Evolutionary conservation across 208 protist species (phyloP), one percentile per base, ranked within the genome.

Genomic region (Crithidia bombi): DNA sequence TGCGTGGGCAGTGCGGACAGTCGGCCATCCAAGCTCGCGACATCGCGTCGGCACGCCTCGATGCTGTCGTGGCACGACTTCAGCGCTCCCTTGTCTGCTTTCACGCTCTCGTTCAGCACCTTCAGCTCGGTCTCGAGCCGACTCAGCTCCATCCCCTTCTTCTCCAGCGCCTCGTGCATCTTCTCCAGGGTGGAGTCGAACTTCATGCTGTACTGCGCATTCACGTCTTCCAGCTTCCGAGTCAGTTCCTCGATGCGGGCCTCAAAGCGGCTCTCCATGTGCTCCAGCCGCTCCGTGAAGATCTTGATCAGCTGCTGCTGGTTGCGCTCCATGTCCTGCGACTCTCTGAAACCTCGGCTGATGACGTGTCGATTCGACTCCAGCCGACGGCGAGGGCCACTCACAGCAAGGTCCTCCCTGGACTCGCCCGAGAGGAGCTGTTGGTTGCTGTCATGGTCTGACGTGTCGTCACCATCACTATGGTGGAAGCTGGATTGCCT

Each of bases 221-320:
- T 64, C 30, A 44, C 55, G 21, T 67, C 35, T 6, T 67, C 55
- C 59, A 78, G 23, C 52, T 68, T 69, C 15, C 12, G 19, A n/a
- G 67, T 54, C 47, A 67, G 23, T 49, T 59, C 32, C 10, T 61
- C 69, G 36, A 78, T 52, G 49, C 61, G 49, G 2, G 49, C 46
- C 52, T 72, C 57, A 38, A 65, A 69, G 33, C 62, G 47, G n/a
- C 39, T 64, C 28, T 80, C 71, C n/a, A 93, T 68, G 21, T 88
- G 51, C 32, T 65, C 57, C 25, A 93, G 64, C 39, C 70, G 68
- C 3, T 58, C 30, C 17, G 69, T 85, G 36, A 76, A 67, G 28
- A 81, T 89, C 56, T 92, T 89, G n/a, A 92, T 81, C 58, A 94
- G 83, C 65, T 89, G 63, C 35, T 91, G 66, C 32, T 72, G 66